Base-by-base conservation (phyloP, 164 flowering plant species). In the Amborella trichopoda region DNA sequence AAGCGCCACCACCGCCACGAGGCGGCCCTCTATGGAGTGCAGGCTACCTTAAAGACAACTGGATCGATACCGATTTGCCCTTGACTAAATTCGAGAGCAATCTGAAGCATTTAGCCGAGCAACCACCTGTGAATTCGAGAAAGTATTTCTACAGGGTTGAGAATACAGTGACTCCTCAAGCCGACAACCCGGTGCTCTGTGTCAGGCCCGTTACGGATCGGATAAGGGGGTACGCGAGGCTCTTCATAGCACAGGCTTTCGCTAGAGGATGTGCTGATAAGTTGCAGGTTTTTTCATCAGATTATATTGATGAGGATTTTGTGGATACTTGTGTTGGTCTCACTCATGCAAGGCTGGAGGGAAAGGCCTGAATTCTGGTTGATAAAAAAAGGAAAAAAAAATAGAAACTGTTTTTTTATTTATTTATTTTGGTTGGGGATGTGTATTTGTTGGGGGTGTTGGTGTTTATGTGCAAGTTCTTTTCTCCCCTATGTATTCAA, bases 31-130 rank as follows among this genome's bases (percentile, higher is more conserved):
- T 91, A 9, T 91, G 98, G 98, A 64, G 83, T 32, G 42, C 76
- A 0, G 81, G 76, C 50, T 66, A 83, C 49, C 39, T 91, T 65
- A 91, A 74, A 54, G 98, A 84, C 24, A 74, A 91, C 48, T 91
- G 98, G 98, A 70, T 81, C 27, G 86, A 91, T 49, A 91, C 98
- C 0, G 95, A 91, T 42, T 54, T 87, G 67, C 95, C 96, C 6
- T 67, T 73, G 10, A 87, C 85, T 0, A 91, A 91, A 44, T 87
- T 91, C 27, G 88, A 87, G 60, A 84, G 82, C 55, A 91, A 90
- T 43, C 8, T 91, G 61, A 75, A 78, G 66, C 76, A 75, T 65
- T 53, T 91, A 66, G 59, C 65, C 2, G 72, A 87, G 66, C 98
- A 91, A 52, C 71, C 47, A 4, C 77, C 94, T 2, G 73, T 60